Percentiles rank a stretch among this genome's conserved stretches.
These are phyloP conservation scores for Linaria vulgaris DNA, from an alignment of 257 asterid species.

Conservation along the genomic window DNA sequence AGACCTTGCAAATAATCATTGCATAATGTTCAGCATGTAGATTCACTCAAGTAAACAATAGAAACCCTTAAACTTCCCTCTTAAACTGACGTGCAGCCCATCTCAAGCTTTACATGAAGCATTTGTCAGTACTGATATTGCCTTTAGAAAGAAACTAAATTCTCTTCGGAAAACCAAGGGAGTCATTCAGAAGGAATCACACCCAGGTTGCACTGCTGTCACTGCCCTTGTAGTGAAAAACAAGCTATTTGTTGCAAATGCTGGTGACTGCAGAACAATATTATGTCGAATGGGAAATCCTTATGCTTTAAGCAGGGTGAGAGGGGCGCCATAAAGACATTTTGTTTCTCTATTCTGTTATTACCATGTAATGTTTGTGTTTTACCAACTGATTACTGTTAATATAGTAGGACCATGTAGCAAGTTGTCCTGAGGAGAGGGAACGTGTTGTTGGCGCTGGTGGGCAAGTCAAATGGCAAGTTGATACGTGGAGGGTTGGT, in stretches of 20 bases:
- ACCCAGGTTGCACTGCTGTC: constrained; percentile 97
- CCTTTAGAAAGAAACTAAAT: constrained; percentile 68
- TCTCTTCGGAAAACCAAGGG: constrained; percentile 54
- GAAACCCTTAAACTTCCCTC: constrained; percentile 12
- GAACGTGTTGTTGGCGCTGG: constrained; percentile 74
- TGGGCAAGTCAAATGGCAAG: constrained; percentile 77
- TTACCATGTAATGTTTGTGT: neutral
- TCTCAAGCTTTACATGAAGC: constrained; percentile 71
- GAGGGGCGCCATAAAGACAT: constrained; percentile 19
- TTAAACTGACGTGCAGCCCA: constrained; percentile 53
- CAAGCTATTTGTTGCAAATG: constrained; percentile 89
- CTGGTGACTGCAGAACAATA: constrained; percentile 91
- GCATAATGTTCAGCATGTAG: constrained; percentile 12
- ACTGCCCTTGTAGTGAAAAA: constrained; percentile 65
- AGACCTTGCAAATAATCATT: neutral
- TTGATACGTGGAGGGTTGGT: constrained; percentile 96
- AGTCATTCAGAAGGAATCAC: constrained; percentile 60
- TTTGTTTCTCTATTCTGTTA: neutral
- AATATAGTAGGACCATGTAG: constrained; percentile 86
- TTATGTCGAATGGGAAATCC: constrained; percentile 75
- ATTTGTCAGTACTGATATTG: constrained; percentile 72
- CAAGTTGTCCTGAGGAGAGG: constrained; percentile 87
- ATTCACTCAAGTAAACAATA: constrained; percentile 15
- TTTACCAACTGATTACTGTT: constrained; percentile 29
- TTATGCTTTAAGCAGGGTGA: constrained; percentile 79